Evolutionary conservation across 768 basidiomycete species (phyloP).

Genomic region (Sarcomyxa edulis): DNA sequence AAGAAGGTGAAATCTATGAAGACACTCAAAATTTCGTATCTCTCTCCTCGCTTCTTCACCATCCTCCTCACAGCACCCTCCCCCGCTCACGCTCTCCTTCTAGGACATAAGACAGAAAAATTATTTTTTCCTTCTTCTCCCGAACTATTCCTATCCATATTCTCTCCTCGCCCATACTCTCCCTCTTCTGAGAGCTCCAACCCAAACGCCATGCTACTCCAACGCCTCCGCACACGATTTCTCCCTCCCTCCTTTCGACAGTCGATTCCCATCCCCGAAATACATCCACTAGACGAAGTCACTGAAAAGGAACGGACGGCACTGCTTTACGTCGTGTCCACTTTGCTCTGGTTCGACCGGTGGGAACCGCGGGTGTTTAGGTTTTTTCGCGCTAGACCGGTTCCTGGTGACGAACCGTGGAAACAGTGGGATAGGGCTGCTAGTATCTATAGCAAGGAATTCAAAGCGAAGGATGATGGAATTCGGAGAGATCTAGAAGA

Average conservation of each 20-base stretch:
- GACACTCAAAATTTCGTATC: constrained; percentile 33
- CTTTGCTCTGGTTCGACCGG: constrained; percentile 21
- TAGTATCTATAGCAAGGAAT: too few relatives aligned
- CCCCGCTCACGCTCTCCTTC: constrained; percentile 33
- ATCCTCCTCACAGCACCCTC: constrained; percentile 39
- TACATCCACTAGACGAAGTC: constrained; percentile 21
- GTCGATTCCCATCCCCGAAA: constrained; percentile 13
- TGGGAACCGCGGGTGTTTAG: constrained; percentile 36
- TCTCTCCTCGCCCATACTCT: constrained; percentile 14
- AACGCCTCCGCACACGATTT: background rate
- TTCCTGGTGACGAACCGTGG: constrained; percentile 54
- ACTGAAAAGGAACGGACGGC: constrained; percentile 8
- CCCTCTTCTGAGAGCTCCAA: constrained; percentile 6
- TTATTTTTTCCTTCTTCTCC: constrained; percentile 31
- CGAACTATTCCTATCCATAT: constrained; percentile 29
- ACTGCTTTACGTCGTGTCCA: constrained; percentile 16
- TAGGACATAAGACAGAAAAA: constrained; percentile 31
- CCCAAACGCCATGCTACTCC: constrained; percentile 4
- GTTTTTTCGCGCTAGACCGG: constrained; percentile 36
- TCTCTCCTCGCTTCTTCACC: constrained; percentile 43
- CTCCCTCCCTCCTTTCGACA: constrained; percentile 1
- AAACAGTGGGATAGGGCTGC: constrained; percentile 36
- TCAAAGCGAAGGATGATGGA: too few relatives aligned
- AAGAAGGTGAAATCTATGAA: background rate
- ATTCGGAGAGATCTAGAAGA: too few relatives aligned